Base-by-base conservation (phyloP, 768 basidiomycete species). In the Dioszegia aurantiaca region DNA sequence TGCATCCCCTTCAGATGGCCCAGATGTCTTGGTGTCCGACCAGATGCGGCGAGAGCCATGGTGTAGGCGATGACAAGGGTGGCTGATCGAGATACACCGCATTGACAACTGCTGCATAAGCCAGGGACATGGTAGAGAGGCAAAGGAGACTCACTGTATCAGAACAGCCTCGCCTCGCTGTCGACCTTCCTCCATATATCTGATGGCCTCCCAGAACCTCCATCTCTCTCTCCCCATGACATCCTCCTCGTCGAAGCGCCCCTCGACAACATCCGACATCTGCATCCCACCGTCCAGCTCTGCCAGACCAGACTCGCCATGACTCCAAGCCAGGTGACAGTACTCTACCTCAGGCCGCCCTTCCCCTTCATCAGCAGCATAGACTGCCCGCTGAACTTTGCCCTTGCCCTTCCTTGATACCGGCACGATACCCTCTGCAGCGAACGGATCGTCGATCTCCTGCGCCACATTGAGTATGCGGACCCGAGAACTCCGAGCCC, bases 401-500 rank as follows among this genome's bases (percentile, higher is more conserved):
- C 61, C 63, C 46, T 68, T 69, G 14, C 69, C 66, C 33, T 65
- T 67, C 5, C 31, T 39, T 11, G 51, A 53, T 10, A 40, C 6
- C 5, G 39, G 37, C 5, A 27, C 6, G 51, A 33, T n/a, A 42
- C 61, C 40, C 24, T 21, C 51, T 1, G 51, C 24, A 11, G 19
- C 51, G 23, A 70, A 70, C 3, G 69, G 74, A 52, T 68, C 65
- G 4, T 67, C 62, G 21, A 77, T 61, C 58, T 77, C 76, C 44
- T 75, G 69, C 16, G 76, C 76, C 24, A 75, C 76, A 56, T 77
- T 77, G 55, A 77, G 53, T 16, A 77, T 63, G 24, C 71, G 41
- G 2, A 68, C 68, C 8, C 54, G 45, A 11, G 37, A 28, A 10
- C 48, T 55, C 10, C 33, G 36, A 5, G 61, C 62, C 59, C 67